A percentile compares a stretch with the other conserved stretches of the same genome.
phyloP scores from a whole-genome alignment of 2,329 filamentous ascomycete genomes.

The Chaetomiaceae sp. region DNA sequence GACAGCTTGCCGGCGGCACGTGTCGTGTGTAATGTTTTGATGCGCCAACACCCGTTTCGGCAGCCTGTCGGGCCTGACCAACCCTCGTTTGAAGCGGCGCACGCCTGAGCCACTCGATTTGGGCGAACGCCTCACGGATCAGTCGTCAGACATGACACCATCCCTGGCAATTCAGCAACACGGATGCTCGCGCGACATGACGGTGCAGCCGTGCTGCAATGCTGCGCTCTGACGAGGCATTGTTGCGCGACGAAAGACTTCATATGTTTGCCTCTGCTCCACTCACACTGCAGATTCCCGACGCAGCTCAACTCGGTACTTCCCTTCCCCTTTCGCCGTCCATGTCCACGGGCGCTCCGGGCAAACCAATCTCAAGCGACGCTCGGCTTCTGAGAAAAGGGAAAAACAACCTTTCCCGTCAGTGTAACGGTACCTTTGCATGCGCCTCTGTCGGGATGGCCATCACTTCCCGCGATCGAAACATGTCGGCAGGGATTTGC shows the following conservation, averaged over 20 bases:
- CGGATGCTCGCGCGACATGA: too few species aligned
- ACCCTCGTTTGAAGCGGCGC: too few species aligned
- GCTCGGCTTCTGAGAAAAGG: slow-evolving; percentile 9
- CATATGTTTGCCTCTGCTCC: background rate
- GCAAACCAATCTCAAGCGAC: slow-evolving; percentile 3
- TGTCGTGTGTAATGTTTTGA: background rate
- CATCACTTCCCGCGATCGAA: slow-evolving; percentile 13
- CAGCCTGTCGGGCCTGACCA: background rate
- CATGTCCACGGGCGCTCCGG: background rate
- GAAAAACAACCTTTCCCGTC: too few species aligned
- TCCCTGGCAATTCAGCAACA: too few species aligned
- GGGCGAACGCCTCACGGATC: too few species aligned
- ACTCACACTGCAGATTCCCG: slow-evolving; percentile 1
- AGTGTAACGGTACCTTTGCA: slow-evolving; percentile 10
- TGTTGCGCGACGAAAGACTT: too few species aligned
- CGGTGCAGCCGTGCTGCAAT: too few species aligned
- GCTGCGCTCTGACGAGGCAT: too few species aligned
- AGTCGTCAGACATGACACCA: too few species aligned
- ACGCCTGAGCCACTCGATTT: too few species aligned
- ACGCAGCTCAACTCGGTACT: background rate
- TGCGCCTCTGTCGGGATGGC: slow-evolving; percentile 9
- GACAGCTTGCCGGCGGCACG: background rate
- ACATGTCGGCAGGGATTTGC: slow-evolving; percentile 17
- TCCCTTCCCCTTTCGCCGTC: background rate
- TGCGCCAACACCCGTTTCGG: slow-evolving; percentile 3